These are phyloP conservation scores for Cicer bijugum DNA, from an alignment of 306 rosid genomes.

Conservation along the genomic window DNA sequence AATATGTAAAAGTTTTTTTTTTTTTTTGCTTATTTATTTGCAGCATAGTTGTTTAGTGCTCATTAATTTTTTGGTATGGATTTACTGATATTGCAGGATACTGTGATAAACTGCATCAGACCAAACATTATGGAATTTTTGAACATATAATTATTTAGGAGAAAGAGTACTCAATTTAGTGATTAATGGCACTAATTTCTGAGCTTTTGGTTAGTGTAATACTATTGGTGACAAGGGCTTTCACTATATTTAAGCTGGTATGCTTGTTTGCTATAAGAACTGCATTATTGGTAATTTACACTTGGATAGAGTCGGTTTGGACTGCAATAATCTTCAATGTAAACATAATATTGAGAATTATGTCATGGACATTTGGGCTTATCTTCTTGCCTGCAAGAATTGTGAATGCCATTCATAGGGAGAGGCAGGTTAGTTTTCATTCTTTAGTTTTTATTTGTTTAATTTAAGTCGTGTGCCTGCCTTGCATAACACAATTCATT, in stretches of 20 bases:
- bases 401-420: slow-evolving; percentile 62
- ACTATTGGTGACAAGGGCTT: slow-evolving; percentile 56
- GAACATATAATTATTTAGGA: slow-evolving; percentile 46
- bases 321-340: slow-evolving; percentile 52
- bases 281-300: slow-evolving; percentile 46
- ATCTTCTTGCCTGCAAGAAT: slow-evolving; percentile 65
- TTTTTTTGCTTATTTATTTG: too few species aligned
- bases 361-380: slow-evolving; percentile 61
- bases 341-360: slow-evolving; percentile 53
- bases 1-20: too few species aligned
- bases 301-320: slow-evolving; percentile 66
- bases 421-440: slow-evolving; percentile 63
- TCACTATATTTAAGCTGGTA: slow-evolving; percentile 50
- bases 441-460: neutral
- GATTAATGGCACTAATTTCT: slow-evolving; percentile 58
- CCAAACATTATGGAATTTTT: slow-evolving; percentile 35
- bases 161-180: slow-evolving; percentile 35
- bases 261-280: slow-evolving; percentile 60
- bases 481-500: slow-evolving; percentile 9
- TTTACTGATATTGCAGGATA: slow-evolving; percentile 50
- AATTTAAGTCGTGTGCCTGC: neutral
- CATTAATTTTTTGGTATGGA: neutral
- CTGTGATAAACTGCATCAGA: slow-evolving; percentile 16
- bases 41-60: neutral
- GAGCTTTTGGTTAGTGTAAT: slow-evolving; percentile 50